Conservation (phyloP, 2,329 filamentous ascomycete species). For the Daldinia sp. region DNA sequence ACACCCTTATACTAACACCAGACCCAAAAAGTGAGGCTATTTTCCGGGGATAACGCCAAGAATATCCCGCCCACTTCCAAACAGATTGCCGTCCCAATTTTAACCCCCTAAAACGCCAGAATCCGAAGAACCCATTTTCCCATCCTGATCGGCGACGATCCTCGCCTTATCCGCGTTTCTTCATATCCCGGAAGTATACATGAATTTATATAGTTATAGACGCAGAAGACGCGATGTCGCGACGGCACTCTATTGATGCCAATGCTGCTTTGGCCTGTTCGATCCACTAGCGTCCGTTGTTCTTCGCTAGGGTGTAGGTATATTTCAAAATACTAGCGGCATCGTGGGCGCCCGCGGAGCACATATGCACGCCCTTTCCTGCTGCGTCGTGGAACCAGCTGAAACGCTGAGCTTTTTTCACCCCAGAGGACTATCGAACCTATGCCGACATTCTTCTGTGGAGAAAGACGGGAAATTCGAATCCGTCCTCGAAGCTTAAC, state of each 20-base stretch:
- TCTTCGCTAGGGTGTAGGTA: neutral
- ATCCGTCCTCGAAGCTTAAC: constrained; percentile 32
- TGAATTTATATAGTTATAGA: neutral
- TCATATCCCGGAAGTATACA: neutral
- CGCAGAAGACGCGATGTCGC: neutral
- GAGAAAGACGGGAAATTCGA: constrained; percentile 35
- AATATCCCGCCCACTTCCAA: neutral
- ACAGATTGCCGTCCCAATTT: neutral
- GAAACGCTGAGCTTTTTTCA: neutral
- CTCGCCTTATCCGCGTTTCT: neutral
- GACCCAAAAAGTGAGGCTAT: neutral
- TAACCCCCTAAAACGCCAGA: neutral
- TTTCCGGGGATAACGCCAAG: neutral
- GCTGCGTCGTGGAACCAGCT: neutral
- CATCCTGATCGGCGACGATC: neutral
- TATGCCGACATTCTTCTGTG: constrained; percentile 27
- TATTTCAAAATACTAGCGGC: neutral
- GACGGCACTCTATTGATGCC: neutral
- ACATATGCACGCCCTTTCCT: neutral
- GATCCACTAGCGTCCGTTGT: neutral
- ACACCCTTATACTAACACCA: neutral
- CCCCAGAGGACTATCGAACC: neutral
- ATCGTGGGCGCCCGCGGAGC: neutral
- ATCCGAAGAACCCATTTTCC: neutral
- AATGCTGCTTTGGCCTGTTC: neutral